phyloP scores from a whole-genome alignment of 2,329 filamentous ascomycete genomes.

The Fusarium guadeloupense region DNA sequence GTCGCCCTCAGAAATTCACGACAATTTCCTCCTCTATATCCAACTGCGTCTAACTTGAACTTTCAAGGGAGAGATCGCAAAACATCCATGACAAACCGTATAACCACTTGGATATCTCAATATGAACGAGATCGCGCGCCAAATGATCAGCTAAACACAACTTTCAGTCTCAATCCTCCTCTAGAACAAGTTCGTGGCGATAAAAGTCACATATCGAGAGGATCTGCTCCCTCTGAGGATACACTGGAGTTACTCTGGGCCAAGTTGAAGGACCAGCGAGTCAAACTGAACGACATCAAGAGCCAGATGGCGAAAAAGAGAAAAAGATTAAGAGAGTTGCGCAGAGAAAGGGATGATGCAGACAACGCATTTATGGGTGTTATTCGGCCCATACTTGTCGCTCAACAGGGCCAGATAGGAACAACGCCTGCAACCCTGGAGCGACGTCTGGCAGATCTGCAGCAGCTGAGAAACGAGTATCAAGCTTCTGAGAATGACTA shows the following conservation, averaged over 20 bases:
- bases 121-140: conserved; percentile 44
- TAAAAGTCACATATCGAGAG: conserved; percentile 17
- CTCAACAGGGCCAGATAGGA: conserved; percentile 30
- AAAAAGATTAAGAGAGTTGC: conserved; percentile 45
- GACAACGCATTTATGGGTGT: conserved; percentile 54
- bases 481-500: conserved; percentile 50
- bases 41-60: conserved; percentile 37
- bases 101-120: conserved; percentile 48
- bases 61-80: conserved; percentile 39
- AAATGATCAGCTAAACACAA: conserved; percentile 23
- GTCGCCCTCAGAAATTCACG: conserved; percentile 45
- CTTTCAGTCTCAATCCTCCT: conserved; percentile 2
- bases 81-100: conserved; percentile 45
- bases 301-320: conserved; percentile 47
- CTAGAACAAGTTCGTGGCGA: conserved; percentile 17
- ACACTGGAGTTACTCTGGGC: conserved; percentile 50
- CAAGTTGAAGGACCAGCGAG: conserved; percentile 48
- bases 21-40: conserved; percentile 47
- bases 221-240: conserved; percentile 42
- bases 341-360: conserved; percentile 47
- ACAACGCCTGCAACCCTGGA: conserved; percentile 42
- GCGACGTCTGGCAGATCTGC: conserved; percentile 48
- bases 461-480: conserved; percentile 51
- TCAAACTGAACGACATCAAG: conserved; percentile 44
- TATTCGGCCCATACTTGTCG: conserved; percentile 50